Conservation (phyloP, 1,284 basidiomycete species). For the Cutaneotrichosporon sp. region DNA sequence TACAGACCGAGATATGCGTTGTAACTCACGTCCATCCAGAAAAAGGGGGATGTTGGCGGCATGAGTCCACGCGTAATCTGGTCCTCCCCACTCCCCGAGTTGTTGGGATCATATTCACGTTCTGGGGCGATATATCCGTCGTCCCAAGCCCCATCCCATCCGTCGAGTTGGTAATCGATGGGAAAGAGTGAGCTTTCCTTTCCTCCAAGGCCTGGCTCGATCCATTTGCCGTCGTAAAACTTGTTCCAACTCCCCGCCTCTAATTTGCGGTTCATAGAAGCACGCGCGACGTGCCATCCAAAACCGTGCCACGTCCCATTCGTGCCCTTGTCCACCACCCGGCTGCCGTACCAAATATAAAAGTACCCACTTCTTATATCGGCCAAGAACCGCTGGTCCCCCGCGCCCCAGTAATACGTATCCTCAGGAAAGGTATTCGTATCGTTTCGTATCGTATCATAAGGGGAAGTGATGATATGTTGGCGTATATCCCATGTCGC, state of each 20-base stretch:
- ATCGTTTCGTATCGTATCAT: constrained; percentile 17
- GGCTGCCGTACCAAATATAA: constrained; percentile 22
- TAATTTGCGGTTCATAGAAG: constrained; percentile 16
- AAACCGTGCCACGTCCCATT: constrained; percentile 18
- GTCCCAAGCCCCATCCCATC: not conserved
- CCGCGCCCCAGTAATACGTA: constrained; percentile 22
- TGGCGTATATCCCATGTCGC: constrained; percentile 20
- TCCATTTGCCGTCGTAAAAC: constrained; percentile 19
- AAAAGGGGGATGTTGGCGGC: constrained; percentile 17
- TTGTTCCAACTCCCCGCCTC: constrained; percentile 17
- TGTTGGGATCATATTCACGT: constrained; percentile 16
- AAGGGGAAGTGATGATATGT: constrained; percentile 17
- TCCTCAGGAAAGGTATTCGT: constrained; percentile 8
- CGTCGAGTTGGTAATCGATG: not conserved
- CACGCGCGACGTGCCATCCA: constrained; percentile 20
- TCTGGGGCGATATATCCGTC: constrained; percentile 14
- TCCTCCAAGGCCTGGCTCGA: constrained; percentile 19
- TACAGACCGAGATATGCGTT: constrained; percentile 23
- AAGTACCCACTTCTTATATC: constrained; percentile 19
- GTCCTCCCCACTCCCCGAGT: constrained; percentile 2
- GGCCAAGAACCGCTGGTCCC: constrained; percentile 20
- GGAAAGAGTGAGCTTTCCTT: constrained; percentile 19
- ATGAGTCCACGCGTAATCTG: constrained; percentile 9
- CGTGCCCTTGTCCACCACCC: constrained; percentile 18
- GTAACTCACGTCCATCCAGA: constrained; percentile 22